Evolutionary conservation across 2,329 filamentous ascomycete species (phyloP), one percentile per base, ranked within the genome.

Genomic region (Xylaria hypoxylon): DNA sequence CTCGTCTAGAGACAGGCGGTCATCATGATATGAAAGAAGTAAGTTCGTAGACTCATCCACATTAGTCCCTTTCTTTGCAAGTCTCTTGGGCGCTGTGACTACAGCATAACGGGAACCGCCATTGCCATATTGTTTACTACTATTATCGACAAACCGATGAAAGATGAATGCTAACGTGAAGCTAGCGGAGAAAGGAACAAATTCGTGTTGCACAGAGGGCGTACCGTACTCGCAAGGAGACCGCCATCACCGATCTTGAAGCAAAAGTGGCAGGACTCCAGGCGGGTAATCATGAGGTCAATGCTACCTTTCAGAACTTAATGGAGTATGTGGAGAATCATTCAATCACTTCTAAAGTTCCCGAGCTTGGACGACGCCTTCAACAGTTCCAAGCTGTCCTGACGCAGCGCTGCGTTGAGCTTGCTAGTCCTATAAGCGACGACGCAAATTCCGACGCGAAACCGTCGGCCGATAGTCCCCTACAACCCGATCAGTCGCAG

Each of bases 201-300:
- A 96, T 97, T 69, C 89, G 94, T 26, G 86, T 95, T 61, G 94
- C 94, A 1, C 94, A 97, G 77, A 85, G 93, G 70, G 93, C 93
- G 0, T 97, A 97, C 75, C 88, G 94, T 17, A 88, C 91, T 74
- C 89, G 94, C 58, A 97, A 97, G 79, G 94, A 97, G 75, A 90
- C 86, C 24, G 91, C 92, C 5, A 95, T 97, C 62, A 86, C 88
- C 31, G 88, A 87, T 0, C 83, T 97, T 11, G 90, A 93, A 75
- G 85, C 87, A 60, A 86, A 90, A 67, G 92, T 95, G 28, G 82
- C 89, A 60, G 84, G 87, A 26, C 85, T 96, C n/a, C 87, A 90
- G 65, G 83, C 85, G 15, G 87, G 86, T 24, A 90, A 94, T 67
- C 86, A 91, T 62, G 87, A 91, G 72, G 93, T 96, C 89, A 90